phyloP scores from a whole-genome alignment of 768 basidiomycete genomes.

The Royoungia palumana region DNA sequence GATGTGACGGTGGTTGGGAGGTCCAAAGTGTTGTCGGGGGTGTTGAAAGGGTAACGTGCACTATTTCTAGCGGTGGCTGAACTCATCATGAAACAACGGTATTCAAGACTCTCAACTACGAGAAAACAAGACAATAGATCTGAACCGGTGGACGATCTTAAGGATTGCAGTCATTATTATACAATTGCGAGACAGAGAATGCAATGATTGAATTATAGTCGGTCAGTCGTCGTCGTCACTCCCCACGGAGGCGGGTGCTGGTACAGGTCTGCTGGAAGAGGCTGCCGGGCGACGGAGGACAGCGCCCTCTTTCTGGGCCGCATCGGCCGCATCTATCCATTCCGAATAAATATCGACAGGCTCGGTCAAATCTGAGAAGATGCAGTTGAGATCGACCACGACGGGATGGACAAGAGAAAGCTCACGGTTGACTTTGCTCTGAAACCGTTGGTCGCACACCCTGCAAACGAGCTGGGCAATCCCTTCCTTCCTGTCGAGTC shows the following conservation, averaged over 20 bases:
- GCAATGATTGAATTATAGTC: not conserved
- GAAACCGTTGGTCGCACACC: constrained; percentile 84
- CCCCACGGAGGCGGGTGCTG: constrained; percentile 34
- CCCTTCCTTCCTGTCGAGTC: constrained; percentile 83
- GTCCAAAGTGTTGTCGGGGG: constrained; percentile 10
- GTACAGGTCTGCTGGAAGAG: constrained; percentile 47
- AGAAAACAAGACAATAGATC: not conserved
- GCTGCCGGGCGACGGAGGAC: constrained; percentile 48
- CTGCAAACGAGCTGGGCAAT: constrained; percentile 77
- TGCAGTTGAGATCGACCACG: constrained; percentile 13
- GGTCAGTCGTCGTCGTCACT: constrained; percentile 45
- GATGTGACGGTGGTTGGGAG: constrained; percentile 6
- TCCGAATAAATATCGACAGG: constrained; percentile 88
- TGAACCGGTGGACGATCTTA: not conserved
- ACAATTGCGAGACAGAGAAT: constrained; percentile 13
- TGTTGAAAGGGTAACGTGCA: constrained; percentile 22
- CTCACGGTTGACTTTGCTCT: constrained; percentile 84
- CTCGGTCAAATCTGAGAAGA: constrained; percentile 69
- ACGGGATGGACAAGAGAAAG: constrained; percentile 4
- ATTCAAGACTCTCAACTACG: not conserved
- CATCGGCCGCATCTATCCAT: constrained; percentile 88
- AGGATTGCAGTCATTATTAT: constrained; percentile 17
- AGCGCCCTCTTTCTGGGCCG: constrained; percentile 65
- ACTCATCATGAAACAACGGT: not conserved
- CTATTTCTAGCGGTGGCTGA: constrained; percentile 32